A percentile compares a stretch with the other conserved stretches of the same genome.
These are phyloP conservation scores for Pezicula carpinea DNA, from an alignment of 2,329 filamentous ascomycete species.

Conservation along the genomic window DNA sequence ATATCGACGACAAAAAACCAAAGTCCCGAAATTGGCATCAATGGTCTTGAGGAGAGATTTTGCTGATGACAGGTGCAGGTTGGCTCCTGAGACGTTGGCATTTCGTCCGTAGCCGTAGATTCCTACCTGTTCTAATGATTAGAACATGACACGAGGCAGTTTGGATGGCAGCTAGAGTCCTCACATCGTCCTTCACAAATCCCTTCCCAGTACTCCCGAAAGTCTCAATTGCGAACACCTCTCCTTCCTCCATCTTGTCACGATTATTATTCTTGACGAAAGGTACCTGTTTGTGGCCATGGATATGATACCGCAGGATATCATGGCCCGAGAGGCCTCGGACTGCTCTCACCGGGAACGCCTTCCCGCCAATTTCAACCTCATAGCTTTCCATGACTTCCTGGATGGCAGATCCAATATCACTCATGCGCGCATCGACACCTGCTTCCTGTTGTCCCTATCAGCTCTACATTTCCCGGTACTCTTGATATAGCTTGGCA, in stretches of 20 bases:
- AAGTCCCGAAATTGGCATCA: slow-evolving; percentile 55
- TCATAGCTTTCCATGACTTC: slow-evolving; percentile 59
- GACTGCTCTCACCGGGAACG: slow-evolving; percentile 46
- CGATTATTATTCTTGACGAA: slow-evolving; percentile 46
- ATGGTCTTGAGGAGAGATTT: slow-evolving; percentile 54
- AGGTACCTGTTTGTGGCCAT: slow-evolving; percentile 51
- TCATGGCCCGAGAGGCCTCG: slow-evolving; percentile 49
- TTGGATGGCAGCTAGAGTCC: slow-evolving; percentile 10
- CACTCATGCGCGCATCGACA: slow-evolving; percentile 47
- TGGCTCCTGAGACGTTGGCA: slow-evolving; percentile 30
- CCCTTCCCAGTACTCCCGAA: slow-evolving; percentile 51
- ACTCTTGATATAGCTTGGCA: not conserved
- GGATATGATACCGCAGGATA: slow-evolving; percentile 48
- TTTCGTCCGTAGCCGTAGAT: slow-evolving; percentile 48
- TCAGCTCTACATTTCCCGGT: too few relatives aligned
- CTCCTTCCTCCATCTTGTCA: slow-evolving; percentile 54
- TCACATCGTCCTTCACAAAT: slow-evolving; percentile 41
- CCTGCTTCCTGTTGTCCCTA: slow-evolving; percentile 39
- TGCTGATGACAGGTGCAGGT: slow-evolving; percentile 45
- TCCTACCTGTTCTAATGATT: slow-evolving; percentile 33
- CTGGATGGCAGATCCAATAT: slow-evolving; percentile 50
- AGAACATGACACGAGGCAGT: slow-evolving; percentile 4
- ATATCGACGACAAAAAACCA: slow-evolving; percentile 58
- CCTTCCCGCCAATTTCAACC: slow-evolving; percentile 45
- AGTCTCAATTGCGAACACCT: slow-evolving; percentile 54